Percentiles rank a stretch among this genome's conserved stretches.
Evolutionary conservation across 441 rosid genomes (phyloP).

Genomic region (Rhodomyrtus psidioides): DNA sequence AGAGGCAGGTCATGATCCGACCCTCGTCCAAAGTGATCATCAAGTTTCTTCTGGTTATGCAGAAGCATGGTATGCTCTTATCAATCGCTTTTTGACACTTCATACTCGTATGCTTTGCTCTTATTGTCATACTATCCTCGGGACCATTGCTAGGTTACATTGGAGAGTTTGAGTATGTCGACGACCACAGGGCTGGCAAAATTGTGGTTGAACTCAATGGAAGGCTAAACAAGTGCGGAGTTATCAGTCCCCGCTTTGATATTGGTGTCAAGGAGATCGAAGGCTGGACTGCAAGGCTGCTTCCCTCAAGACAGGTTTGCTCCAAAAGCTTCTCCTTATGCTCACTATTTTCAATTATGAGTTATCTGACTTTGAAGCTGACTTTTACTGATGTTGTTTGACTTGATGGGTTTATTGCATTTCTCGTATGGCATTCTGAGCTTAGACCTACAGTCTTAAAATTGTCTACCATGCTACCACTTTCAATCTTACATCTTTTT

Average conservation of each 20-base stretch:
- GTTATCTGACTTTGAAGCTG: not conserved
- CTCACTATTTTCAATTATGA: not conserved
- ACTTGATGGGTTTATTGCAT: not conserved
- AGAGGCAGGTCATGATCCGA: constrained; percentile 60
- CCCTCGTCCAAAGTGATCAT: constrained; percentile 65
- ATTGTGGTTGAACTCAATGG: constrained; percentile 65
- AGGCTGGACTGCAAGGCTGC: constrained; percentile 57
- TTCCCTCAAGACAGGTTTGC: constrained; percentile 61
- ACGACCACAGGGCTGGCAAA: constrained; percentile 63
- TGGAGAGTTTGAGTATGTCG: constrained; percentile 66
- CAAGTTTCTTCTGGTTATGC: constrained; percentile 61
- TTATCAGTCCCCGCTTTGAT: constrained; percentile 59
- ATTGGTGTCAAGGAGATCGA: constrained; percentile 52
- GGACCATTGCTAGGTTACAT: constrained; percentile 32
- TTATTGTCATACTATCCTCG: not conserved
- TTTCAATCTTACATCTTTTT: not conserved
- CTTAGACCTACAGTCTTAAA: not conserved
- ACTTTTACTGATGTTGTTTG: not conserved
- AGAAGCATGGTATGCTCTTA: constrained; percentile 47
- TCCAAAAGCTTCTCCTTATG: not conserved
- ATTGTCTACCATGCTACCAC: not conserved
- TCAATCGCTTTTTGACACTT: not conserved
- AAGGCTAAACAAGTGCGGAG: constrained; percentile 59
- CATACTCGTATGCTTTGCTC: not conserved
- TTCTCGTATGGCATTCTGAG: not conserved